Evolutionary conservation across 106 monocot genomes (phyloP).

Genomic region (Allium cepa): DNA sequence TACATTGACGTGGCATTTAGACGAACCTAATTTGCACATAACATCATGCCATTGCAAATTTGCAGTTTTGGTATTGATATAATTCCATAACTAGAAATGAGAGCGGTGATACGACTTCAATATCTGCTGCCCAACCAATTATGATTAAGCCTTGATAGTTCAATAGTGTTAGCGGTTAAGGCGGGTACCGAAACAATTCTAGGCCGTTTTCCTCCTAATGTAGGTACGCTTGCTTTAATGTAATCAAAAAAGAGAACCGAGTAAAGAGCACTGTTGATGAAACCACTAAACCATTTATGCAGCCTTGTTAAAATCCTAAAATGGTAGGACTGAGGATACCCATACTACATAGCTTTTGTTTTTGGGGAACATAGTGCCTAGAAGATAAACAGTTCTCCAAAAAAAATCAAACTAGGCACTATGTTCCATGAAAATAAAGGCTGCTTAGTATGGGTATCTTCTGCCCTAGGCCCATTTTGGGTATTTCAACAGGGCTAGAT

Average conservation of each 20-base stretch:
- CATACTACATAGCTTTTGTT: conserved; percentile 69
- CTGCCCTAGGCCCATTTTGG: conserved; percentile 58
- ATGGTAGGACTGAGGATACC: conserved; percentile 56
- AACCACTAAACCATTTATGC: conserved; percentile 80
- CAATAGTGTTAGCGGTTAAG: neutral
- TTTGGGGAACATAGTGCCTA: conserved; percentile 76
- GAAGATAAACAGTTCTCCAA: neutral
- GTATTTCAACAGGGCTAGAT: conserved; percentile 72
- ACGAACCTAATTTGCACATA: too few species aligned
- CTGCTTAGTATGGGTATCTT: conserved; percentile 65
- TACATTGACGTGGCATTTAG: too few species aligned
- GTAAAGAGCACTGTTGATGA: conserved; percentile 65
- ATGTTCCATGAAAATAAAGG: conserved; percentile 77
- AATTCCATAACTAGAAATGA: neutral
- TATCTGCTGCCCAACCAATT: neutral
- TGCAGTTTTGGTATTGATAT: neutral
- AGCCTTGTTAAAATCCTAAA: conserved; percentile 73
- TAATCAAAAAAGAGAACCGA: conserved; percentile 68
- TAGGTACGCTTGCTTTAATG: conserved; percentile 47
- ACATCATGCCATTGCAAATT: too few species aligned
- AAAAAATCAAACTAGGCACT: conserved; percentile 22
- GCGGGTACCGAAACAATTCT: neutral
- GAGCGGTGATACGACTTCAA: too few species aligned
- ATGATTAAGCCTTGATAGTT: neutral
- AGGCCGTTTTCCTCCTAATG: conserved; percentile 27